Percentiles rank a stretch among this genome's conserved stretches.
Conservation (phyloP, 2,329 filamentous ascomycete species). For the Colletotrichum graminicola region DNA sequence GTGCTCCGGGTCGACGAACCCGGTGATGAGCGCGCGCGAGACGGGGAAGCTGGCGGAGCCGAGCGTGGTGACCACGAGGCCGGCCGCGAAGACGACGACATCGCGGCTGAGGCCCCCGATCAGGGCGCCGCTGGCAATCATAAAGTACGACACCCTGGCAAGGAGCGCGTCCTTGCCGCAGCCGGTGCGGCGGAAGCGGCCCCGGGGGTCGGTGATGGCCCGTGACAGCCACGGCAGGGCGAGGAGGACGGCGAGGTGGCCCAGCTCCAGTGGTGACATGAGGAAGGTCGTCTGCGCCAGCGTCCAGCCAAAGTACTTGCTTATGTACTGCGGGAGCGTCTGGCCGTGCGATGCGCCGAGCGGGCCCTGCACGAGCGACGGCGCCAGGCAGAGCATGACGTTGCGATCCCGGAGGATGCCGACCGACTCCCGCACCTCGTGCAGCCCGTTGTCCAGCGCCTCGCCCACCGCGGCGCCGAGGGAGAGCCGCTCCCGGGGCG, state of each 20-base stretch:
- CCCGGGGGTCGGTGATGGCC: slow-evolving; percentile 45
- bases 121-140: slow-evolving; percentile 51
- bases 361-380: slow-evolving; percentile 55
- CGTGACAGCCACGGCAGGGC: slow-evolving; percentile 52
- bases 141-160: slow-evolving; percentile 49
- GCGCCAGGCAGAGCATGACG: slow-evolving; percentile 54
- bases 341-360: slow-evolving; percentile 52
- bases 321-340: slow-evolving; percentile 57
- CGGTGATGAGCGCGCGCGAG: slow-evolving; percentile 55
- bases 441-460: slow-evolving; percentile 49
- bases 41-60: slow-evolving; percentile 55
- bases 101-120: slow-evolving; percentile 52
- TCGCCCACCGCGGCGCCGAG: slow-evolving; percentile 45
- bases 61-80: slow-evolving; percentile 53
- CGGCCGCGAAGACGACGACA: slow-evolving; percentile 52
- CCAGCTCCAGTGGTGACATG: slow-evolving; percentile 55
- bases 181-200: slow-evolving; percentile 50
- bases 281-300: slow-evolving; percentile 57
- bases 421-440: slow-evolving; percentile 51
- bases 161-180: slow-evolving; percentile 56
- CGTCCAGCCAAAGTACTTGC: slow-evolving; percentile 59
- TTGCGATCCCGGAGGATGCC: slow-evolving; percentile 52
- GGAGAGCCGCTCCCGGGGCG: background rate
- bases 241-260: slow-evolving; percentile 54
- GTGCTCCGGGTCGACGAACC: slow-evolving; percentile 53